Evolutionary conservation across 331 rosid species (phyloP), one percentile per base, ranked within the genome.

Genomic region (Stylosanthes scabra): DNA sequence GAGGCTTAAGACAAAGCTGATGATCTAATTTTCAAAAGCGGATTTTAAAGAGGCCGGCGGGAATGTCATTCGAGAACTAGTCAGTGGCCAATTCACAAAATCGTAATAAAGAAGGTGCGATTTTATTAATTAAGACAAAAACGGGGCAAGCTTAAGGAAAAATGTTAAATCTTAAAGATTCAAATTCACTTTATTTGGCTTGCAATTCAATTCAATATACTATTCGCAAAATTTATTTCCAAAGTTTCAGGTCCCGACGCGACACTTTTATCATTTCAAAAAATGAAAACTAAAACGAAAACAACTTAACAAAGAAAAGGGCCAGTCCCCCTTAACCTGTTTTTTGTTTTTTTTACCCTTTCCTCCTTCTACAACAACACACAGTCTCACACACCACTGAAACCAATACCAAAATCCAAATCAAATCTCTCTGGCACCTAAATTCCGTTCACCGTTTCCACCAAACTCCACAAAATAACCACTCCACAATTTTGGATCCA

Each of bases 121-220:
- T 59, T 47, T 47, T 4, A 3, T 16, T 75, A 59, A 16, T 59
- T 25, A 1, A 31, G 25, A 14, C 27, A 29, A 34, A 63, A 25
- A 68, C 25, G 71, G 27, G 5, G 37, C 37, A 52, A 71, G 79
- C 59, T 72, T 42, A 79, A 58, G 56, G 25, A 20, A 25, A 28
- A 58, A 29, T 5, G 39, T 10, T 3, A 7, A 9, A 63, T 31
- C 76, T 70, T 70, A 68, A 45, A 65, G 77, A 74, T 75, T 80
- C 77, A 80, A 75, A 75, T 52, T 56, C 14, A 31, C 74, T 37
- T n/a, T 39, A 20, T 10, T 47, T 75, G 44, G 45, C 80, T 80
- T 80, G 12, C 27, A 74, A 69, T 78, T 61, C 67, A 52, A 62
- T 68, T 74, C 68, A 50, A 44, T 71, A 49, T 37, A 62, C 47